Percentiles rank a stretch among this genome's conserved stretches.
Conservation (phyloP, 495 filamentous ascomycete genomes). For the Aspergillus carlsbadensis region DNA sequence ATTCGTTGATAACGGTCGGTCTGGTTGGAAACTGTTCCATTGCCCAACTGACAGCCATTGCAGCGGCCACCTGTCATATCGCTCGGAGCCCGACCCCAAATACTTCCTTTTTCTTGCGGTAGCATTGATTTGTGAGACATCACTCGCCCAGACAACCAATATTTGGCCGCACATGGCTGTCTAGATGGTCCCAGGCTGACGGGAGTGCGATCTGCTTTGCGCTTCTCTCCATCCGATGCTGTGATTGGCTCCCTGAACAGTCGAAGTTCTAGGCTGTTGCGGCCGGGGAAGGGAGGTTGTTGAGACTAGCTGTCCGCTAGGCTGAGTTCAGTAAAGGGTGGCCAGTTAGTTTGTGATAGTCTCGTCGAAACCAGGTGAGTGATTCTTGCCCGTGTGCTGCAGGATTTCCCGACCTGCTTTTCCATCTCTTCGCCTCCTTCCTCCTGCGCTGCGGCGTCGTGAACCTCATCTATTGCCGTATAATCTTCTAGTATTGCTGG, state of each 20-base stretch:
- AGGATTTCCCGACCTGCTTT: not conserved
- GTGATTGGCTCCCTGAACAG: conserved; percentile 10
- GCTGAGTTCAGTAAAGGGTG: conserved; percentile 11
- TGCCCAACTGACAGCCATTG: not conserved
- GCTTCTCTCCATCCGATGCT: conserved; percentile 1
- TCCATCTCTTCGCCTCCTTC: conserved; percentile 6
- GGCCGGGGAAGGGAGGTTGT: conserved; percentile 6
- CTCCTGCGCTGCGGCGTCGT: not conserved
- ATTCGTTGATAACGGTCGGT: conserved; percentile 4
- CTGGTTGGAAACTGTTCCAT: not conserved
- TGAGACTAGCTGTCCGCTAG: conserved; percentile 11
- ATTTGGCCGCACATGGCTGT: conserved; percentile 12
- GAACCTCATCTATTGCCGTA: not conserved
- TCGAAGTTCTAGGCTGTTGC: conserved; percentile 16
- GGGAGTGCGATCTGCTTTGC: conserved; percentile 12
- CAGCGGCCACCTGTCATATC: not conserved
- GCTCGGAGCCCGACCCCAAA: not conserved
- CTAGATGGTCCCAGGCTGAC: conserved; percentile 8
- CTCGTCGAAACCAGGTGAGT: not conserved
- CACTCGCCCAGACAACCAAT: conserved; percentile 1
- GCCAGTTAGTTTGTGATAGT: conserved; percentile 8
- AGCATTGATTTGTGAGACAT: conserved; percentile 8
- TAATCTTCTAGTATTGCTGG: not conserved
- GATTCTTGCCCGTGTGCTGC: not conserved
- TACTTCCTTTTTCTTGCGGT: not conserved